Percentiles rank a stretch among this genome's conserved stretches.
phyloP scores from a whole-genome alignment of 2,329 filamentous ascomycete species.

The Fusarium sp. region DNA sequence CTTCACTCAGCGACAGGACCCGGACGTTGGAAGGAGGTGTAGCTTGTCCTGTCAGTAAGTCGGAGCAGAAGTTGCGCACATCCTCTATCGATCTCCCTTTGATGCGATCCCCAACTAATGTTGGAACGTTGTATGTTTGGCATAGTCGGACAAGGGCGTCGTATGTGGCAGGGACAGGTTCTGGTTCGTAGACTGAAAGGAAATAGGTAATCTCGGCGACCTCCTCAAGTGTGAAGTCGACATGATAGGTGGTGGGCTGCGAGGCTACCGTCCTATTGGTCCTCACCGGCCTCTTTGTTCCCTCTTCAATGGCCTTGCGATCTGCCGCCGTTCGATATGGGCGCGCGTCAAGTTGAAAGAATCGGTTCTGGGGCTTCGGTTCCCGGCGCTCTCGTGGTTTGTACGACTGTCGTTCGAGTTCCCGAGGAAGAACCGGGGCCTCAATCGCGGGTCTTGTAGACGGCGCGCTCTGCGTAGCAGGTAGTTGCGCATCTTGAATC shows the following conservation, averaged over 20 bases:
- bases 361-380: slow-evolving; percentile 30
- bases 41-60: slow-evolving; percentile 47
- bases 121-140: slow-evolving; percentile 41
- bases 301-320: slow-evolving; percentile 49
- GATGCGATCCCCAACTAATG: slow-evolving; percentile 42
- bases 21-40: slow-evolving; percentile 22
- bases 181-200: slow-evolving; percentile 37
- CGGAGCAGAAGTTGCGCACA: slow-evolving; percentile 52
- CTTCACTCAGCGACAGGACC: slow-evolving; percentile 48
- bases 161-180: slow-evolving; percentile 29
- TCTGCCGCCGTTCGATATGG: slow-evolving; percentile 49
- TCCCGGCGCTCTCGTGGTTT: slow-evolving; percentile 28
- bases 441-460: not conserved
- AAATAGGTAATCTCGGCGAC: slow-evolving; percentile 47
- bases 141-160: slow-evolving; percentile 42
- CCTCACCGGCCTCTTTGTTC: slow-evolving; percentile 30
- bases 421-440: not conserved
- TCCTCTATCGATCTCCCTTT: slow-evolving; percentile 48
- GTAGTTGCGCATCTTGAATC: not conserved
- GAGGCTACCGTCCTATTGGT: slow-evolving; percentile 6
- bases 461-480: not conserved
- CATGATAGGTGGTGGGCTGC: slow-evolving; percentile 56
- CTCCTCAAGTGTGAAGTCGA: slow-evolving; percentile 63
- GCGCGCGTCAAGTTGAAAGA: slow-evolving; percentile 33
- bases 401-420: slow-evolving; percentile 25